Evolutionary conservation across 148 eudicot species (phyloP), one percentile per base, ranked within the genome.

Genomic region (Silene conica): DNA sequence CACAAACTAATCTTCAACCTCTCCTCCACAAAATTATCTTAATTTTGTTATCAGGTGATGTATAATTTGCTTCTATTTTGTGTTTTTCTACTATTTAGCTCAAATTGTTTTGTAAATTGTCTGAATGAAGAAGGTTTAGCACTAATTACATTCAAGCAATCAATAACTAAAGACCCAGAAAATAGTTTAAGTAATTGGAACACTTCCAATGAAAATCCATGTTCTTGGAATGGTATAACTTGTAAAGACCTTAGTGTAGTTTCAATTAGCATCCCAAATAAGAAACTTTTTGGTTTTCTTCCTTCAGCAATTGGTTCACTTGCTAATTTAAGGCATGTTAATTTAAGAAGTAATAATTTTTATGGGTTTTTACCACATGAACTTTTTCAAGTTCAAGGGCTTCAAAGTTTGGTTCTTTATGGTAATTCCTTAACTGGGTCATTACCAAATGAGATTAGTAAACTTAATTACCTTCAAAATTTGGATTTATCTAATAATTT

Each of bases 161-260:
- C 88, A 45, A 89, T 95, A 48, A 74, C 54, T 20, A 74, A 83
- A 71, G 99, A 95, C 91, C 99, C 99, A 71, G 86, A 78, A 70
- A 87, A 89, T 71, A 83, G 94, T 19, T 60, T 95, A 46, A 81
- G 41, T 59, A 90, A 87, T 41, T 95, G 99, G 99, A 95, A 92
- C 80, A 80, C 69, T 18, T 77, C 82, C 77, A 90, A 90, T 85
- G 88, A 82, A 75, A 90, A 76, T 82, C 97, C 99, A 64, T 95
- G 99, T 89, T 86, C 87, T 12, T 95, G 99, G 99, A 92, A 90
- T 86, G 99, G 97, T 14, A 77, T 95, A n/a, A 86, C 97, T 58
- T 95, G 99, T 78, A 89, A 85, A 84, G 85, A 86, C 46, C 84
- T 74, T 60, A 92, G 63, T 71, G 97, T 92, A 58, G 87, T 92